Evolutionary conservation across 2,329 filamentous ascomycete genomes (phyloP).

Genomic region (Thielaviopsis euricoi): DNA sequence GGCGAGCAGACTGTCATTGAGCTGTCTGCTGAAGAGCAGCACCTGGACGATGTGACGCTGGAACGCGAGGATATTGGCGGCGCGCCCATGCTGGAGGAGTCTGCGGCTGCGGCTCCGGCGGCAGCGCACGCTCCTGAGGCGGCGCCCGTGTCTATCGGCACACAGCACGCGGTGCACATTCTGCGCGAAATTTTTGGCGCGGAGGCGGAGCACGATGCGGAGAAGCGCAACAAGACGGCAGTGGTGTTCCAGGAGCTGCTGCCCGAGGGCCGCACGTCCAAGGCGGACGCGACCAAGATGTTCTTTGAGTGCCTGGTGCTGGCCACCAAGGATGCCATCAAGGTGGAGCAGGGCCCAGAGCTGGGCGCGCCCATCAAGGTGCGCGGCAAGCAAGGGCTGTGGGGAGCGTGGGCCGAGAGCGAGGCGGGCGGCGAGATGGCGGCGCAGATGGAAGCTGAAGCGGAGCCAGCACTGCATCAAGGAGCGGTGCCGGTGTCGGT

Average conservation of each 20-base stretch:
- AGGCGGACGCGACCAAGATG: conserved; percentile 95
- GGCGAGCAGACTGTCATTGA: conserved; percentile 48
- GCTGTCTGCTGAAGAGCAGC: conserved; percentile 43
- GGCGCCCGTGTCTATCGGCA: conserved; percentile 76
- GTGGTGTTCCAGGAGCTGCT: conserved; percentile 86
- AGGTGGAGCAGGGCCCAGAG: conserved; percentile 70
- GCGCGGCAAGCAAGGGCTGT: conserved; percentile 83
- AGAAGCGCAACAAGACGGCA: conserved; percentile 56
- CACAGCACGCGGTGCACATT: conserved; percentile 89
- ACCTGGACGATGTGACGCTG: conserved; percentile 29
- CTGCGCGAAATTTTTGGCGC: conserved; percentile 75
- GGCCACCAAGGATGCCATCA: conserved; percentile 94
- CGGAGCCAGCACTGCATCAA: neutral
- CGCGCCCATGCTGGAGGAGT: conserved; percentile 59
- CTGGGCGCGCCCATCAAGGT: conserved; percentile 72
- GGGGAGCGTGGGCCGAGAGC: conserved; percentile 87
- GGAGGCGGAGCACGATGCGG: conserved; percentile 49
- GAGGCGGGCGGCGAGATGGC: conserved; percentile 48
- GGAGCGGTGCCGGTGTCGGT: conserved; percentile 10
- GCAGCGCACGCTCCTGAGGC: conserved; percentile 55
- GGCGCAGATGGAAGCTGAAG: conserved; percentile 28
- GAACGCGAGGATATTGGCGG: conserved; percentile 26
- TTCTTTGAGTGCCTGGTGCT: conserved; percentile 95
- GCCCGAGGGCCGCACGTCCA: conserved; percentile 63
- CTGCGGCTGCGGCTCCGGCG: conserved; percentile 53